Evolutionary conservation across 2,329 filamentous ascomycete species (phyloP).

Genomic region (Pestalotiopsis sp.): DNA sequence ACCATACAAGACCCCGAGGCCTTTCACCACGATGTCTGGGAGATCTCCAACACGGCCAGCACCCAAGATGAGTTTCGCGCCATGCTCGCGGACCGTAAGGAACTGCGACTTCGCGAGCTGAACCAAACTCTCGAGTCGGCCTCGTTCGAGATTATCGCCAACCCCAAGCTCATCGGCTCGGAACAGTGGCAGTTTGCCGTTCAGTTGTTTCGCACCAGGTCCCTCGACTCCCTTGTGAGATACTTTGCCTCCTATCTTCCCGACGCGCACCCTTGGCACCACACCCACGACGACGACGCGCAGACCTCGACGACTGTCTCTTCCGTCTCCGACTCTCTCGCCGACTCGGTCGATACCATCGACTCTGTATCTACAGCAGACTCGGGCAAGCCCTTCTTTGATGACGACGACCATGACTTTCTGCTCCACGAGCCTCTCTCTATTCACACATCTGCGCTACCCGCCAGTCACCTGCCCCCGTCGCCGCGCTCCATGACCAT

Average conservation of each 20-base stretch:
- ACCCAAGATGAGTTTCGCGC: slow-evolving; percentile 57
- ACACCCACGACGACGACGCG: slow-evolving; percentile 13
- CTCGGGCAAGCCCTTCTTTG: slow-evolving; percentile 43
- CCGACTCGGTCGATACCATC: slow-evolving; percentile 38
- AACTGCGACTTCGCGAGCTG: slow-evolving; percentile 56
- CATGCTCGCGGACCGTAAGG: slow-evolving; percentile 55
- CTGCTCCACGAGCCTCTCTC: slow-evolving; percentile 49
- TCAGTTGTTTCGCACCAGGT: slow-evolving; percentile 61
- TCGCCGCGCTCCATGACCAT: slow-evolving; percentile 55
- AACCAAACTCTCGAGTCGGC: slow-evolving; percentile 59
- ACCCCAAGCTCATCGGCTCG: slow-evolving; percentile 59
- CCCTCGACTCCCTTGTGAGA: slow-evolving; percentile 61
- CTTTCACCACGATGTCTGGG: slow-evolving; percentile 64
- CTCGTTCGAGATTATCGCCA: slow-evolving; percentile 63
- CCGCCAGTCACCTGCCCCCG: slow-evolving; percentile 38
- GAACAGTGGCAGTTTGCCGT: slow-evolving; percentile 61
- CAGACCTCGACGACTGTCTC: slow-evolving; percentile 36
- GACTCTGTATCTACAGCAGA: slow-evolving; percentile 32
- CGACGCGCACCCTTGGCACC: slow-evolving; percentile 48
- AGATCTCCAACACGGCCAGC: slow-evolving; percentile 55
- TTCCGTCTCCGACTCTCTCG: slow-evolving; percentile 36
- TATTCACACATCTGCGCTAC: slow-evolving; percentile 30
- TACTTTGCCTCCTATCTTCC: slow-evolving; percentile 64
- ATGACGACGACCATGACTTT: slow-evolving; percentile 42
- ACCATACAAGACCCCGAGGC: slow-evolving; percentile 62